Base-by-base conservation (phyloP, 768 basidiomycete species). In the Naganishia kalamii region DNA sequence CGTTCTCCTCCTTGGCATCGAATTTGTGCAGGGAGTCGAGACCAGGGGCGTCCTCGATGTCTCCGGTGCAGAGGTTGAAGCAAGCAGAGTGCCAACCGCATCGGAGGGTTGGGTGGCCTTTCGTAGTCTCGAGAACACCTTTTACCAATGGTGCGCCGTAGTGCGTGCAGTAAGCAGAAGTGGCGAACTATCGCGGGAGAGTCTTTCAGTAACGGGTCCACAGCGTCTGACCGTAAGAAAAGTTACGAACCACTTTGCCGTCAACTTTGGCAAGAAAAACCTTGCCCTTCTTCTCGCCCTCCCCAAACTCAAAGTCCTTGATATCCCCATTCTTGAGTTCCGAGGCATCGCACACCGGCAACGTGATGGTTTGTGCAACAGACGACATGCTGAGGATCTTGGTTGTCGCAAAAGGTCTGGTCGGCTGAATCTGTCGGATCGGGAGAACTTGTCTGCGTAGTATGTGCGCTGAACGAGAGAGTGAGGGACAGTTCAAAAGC, bases 61-160 rank as follows among this genome's bases (percentile, higher is more conserved):
- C 70, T 65, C 65, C 65, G 66, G 85, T 88, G 78, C 85, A 87
- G 54, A 89, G 83, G 70, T 88, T 89, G 82, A 92, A 94, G 78
- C 91, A 92, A 33, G 90, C 90, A 82, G 89, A 90, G 72, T 91
- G 90, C 90, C 89, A 92, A 12, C 89, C 88, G 71, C 91, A 64
- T 52, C 49, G 44, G 32, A 50, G 17, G 4, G 63, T 64, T 25
- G 41, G 40, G 25, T 23, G 32, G 8, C 51, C 60, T 15, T 62
- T 51, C 2, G 40, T 60, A 2, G 49, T 46, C 23, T 17, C 23
- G 27, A 47, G 33, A 23, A 69, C 76, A 50, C 48, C 77, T 75
- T 90, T 46, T 4, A 82, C 85, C 2, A 93, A 82, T 1, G 90
- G 90, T 2, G 91, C 91, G 12, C 92, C 92, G 74, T 92, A 93